Conservation (phyloP, 2,329 filamentous ascomycete species). For the Zymoseptoria tritici region DNA sequence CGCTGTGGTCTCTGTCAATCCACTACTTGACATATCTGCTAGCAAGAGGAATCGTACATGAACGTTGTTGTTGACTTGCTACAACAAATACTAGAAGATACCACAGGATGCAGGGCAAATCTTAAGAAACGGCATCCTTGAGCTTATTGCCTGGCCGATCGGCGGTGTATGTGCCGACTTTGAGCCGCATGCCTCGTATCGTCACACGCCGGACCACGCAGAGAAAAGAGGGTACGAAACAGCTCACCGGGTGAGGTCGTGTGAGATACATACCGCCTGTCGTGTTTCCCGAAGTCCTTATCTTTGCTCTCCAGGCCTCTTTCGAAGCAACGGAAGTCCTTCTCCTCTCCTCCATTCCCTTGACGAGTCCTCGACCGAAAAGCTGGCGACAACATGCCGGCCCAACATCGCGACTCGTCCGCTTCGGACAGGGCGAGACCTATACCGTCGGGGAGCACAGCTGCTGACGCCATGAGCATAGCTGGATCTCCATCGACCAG, state of each 20-base stretch:
- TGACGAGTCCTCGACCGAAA: neutral
- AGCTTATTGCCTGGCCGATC: neutral
- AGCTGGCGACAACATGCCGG: neutral
- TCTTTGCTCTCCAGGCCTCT: neutral
- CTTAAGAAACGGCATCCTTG: neutral
- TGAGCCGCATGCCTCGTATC: neutral
- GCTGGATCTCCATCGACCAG: conserved; percentile 34
- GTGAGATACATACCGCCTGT: neutral
- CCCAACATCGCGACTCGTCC: neutral
- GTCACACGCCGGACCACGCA: neutral
- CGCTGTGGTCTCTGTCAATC: too few relatives aligned
- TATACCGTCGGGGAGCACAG: conserved; percentile 16
- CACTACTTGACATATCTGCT: too few relatives aligned
- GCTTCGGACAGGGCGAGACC: conserved; percentile 6
- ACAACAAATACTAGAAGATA: neutral
- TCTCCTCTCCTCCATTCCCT: neutral
- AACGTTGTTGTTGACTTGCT: neutral
- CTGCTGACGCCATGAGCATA: conserved; percentile 14
- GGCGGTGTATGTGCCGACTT: neutral
- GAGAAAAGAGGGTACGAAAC: neutral
- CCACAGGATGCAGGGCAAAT: neutral
- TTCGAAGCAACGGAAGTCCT: neutral
- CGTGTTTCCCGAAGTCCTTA: neutral
- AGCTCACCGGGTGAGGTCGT: neutral
- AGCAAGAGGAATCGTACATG: neutral